phyloP scores from a whole-genome alignment of 371 early-diverging fungal genomes.

The Saksenaea oblongispora region DNA sequence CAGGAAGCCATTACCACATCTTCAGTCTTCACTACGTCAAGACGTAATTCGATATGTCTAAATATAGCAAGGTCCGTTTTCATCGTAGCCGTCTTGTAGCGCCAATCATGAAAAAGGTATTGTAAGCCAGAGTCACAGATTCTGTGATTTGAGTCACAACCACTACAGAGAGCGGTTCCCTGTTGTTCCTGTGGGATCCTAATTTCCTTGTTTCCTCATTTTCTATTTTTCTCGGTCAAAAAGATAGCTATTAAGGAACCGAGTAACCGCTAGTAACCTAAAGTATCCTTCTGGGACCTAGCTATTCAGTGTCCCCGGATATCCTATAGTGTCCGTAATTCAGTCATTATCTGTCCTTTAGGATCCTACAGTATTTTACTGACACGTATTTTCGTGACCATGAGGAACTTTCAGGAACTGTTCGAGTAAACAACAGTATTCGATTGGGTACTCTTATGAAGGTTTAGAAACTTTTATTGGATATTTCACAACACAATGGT shows the following conservation, averaged over 20 bases:
- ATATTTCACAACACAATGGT: too few species aligned
- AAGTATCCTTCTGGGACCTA: background rate
- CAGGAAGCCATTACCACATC: too few species aligned
- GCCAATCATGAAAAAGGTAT: too few species aligned
- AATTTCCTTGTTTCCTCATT: background rate
- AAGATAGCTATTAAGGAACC: background rate
- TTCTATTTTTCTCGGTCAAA: background rate
- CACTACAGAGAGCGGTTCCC: background rate
- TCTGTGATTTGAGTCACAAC: too few species aligned
- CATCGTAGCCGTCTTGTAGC: too few species aligned
- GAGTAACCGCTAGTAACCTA: background rate
- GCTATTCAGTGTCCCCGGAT: background rate
- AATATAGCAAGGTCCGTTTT: too few species aligned
- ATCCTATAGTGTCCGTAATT: background rate
- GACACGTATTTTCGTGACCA: background rate
- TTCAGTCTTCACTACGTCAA: too few species aligned
- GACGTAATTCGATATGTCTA: too few species aligned
- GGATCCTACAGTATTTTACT: background rate
- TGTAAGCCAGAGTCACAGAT: too few species aligned
- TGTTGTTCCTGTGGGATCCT: too few species aligned
- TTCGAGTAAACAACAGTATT: background rate
- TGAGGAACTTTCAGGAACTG: background rate
- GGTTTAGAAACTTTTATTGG: background rate
- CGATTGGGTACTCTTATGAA: background rate
- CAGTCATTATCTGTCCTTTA: too few species aligned